Conservation (phyloP, 2,329 filamentous ascomycete genomes). For the Xylariaceae sp. region DNA sequence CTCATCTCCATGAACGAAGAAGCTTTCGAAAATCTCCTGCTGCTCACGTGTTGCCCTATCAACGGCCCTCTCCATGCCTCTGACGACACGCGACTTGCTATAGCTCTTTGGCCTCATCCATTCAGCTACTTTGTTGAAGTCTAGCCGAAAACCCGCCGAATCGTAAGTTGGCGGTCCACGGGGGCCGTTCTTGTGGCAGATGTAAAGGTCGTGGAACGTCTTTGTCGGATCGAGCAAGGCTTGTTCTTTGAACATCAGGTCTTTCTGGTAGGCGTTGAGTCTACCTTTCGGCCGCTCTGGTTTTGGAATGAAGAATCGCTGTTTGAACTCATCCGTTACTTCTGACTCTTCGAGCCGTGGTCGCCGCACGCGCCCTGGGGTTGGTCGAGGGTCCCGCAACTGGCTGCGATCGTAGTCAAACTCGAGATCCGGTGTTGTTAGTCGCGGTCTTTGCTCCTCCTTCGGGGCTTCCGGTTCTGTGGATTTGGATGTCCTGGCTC, state of each 20-base stretch:
- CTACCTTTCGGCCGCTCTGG: conserved; percentile 27
- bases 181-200: conserved; percentile 29
- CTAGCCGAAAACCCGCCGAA: conserved; percentile 29
- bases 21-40: conserved; percentile 16
- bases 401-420: conserved; percentile 37
- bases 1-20: conserved; percentile 19
- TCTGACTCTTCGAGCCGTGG: conserved; percentile 18
- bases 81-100: conserved; percentile 12
- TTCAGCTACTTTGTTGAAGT: conserved; percentile 26
- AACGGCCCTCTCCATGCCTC: conserved; percentile 9
- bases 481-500: conserved; percentile 6
- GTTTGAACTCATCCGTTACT: conserved; percentile 22
- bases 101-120: conserved; percentile 21
- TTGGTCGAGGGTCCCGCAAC: conserved; percentile 35
- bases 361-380: conserved; percentile 32
- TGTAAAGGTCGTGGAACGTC: conserved; percentile 24
- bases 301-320: conserved; percentile 24
- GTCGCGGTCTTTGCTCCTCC: conserved; percentile 24
- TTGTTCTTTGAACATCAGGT: not conserved
- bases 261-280: conserved; percentile 25
- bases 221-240: conserved; percentile 23
- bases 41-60: conserved; percentile 6
- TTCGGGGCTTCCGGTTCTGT: conserved; percentile 5
- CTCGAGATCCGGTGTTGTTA: conserved; percentile 37
- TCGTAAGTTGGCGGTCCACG: conserved; percentile 30